Evolutionary conservation across 352 stramenopile genomes (phyloP), one percentile per base, ranked within the genome.

Genomic region (Pythium folliculosum): DNA sequence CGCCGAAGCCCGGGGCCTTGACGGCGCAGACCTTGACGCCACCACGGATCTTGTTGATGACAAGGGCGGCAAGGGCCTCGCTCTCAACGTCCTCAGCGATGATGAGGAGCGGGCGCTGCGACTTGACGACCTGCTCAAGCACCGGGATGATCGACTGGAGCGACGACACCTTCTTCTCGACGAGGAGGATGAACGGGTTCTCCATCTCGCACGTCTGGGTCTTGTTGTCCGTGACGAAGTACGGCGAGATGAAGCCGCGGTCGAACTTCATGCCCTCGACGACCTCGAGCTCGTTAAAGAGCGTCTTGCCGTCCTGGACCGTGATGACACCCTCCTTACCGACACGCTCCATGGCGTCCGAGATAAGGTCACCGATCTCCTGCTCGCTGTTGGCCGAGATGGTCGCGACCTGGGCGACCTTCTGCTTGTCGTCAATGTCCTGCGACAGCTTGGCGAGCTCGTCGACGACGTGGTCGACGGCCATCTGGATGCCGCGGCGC

Each of bases 261-360:
- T 99, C 98, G 73, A 99, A 99, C 77, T 99, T 99, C 98, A 99
- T 99, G 67, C 98, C 98, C 74, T 99, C 98, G 9, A 99, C 97
- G 52, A 99, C 97, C 77, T 99, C 97, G 27, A 99, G 86, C 83
- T 99, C 97, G 86, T 99, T 99, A 70, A 98, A 96, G 56, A 99
- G 78, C 27, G 97, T 99, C 90, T 99, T 99, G 67, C 97, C 98
- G 81, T 99, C 98, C 86, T 99, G 96, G 37, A 98, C 92, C 19
- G 95, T 98, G 81, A 98, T 99, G 30, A 99, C 96, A 62, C 98
- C 98, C 70, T 99, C 98, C 80, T 99, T 99, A 69, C 98, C 98
- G 30, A 99, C 98, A 56, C 97, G 88, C 81, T 99, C 98, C 97
- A 99, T 99, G 67, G 98, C 98, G 77, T 99, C 97, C 53, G 84